Evolutionary conservation across 116 monocot genomes (phyloP).

Genomic region (Dioscorea cayenensis): DNA sequence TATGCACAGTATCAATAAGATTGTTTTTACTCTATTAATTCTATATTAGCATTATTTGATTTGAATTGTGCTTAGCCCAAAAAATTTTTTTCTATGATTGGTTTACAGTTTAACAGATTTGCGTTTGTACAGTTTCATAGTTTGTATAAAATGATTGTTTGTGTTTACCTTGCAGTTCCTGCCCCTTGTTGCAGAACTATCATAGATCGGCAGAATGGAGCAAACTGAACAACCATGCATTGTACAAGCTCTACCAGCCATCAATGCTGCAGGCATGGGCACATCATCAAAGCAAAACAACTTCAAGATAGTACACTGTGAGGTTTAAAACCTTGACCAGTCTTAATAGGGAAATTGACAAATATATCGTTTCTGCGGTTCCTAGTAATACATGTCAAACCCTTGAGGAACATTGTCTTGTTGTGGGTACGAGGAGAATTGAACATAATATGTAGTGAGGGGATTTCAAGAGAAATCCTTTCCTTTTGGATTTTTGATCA

Average conservation of each 20-base stretch:
- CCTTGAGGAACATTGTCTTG: background rate
- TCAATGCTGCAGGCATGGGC: background rate
- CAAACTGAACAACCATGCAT: background rate
- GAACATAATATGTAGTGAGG: background rate
- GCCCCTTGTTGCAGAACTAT: background rate
- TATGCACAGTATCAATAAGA: too few relatives aligned
- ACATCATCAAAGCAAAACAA: background rate
- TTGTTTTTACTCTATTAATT: too few relatives aligned
- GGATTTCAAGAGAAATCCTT: background rate
- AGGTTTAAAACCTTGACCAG: background rate
- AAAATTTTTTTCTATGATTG: too few relatives aligned
- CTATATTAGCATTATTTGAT: too few relatives aligned
- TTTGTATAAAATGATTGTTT: too few relatives aligned
- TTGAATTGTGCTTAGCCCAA: too few relatives aligned
- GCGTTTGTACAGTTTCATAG: too few relatives aligned
- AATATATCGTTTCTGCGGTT: background rate
- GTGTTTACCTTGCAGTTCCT: too few relatives aligned
- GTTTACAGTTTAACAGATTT: too few relatives aligned
- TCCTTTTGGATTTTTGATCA: background rate
- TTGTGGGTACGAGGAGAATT: background rate
- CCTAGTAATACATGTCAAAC: background rate
- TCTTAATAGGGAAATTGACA: background rate
- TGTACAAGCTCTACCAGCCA: constrained; percentile 2
- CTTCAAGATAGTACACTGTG: background rate
- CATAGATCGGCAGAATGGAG: background rate